Evolutionary conservation across 768 basidiomycete genomes (phyloP), one percentile per base, ranked within the genome.

Genomic region (Russula brevipes): DNA sequence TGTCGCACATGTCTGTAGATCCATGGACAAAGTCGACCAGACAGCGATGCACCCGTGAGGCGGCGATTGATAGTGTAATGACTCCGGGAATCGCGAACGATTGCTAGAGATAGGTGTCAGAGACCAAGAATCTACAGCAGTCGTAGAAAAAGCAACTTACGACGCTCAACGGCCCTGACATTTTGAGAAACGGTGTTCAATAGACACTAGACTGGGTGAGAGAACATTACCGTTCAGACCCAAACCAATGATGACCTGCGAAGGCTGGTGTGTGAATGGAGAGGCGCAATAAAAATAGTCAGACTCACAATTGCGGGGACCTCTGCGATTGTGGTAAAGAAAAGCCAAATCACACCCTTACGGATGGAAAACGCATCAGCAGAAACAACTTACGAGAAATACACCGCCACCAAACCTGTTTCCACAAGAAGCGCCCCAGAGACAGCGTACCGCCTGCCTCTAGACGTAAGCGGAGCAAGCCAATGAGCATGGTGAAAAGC

Each of bases 1-100:
- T 19, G 8, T 39, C 36, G 46, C 3, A 47, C 41, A 5, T 53
- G 24, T 38, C 14, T n/a, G 4, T 17, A 17, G n/a, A 24, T 9
- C 31, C 4, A 31, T 2, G 24, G 36, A 8, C 16, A n/a, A 60
- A 60, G 59, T 60, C 50, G 3, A 41, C 10, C 14, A 60, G 49
- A 6, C 19, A 39, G 39, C 59, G 59, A 42, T 60, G 53, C 50
- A 53, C 45, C 31, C 49, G 35, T 14, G 59, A 53, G 38, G 59
- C 50, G 33, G 49, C 47, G n/a, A 60, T 60, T 14, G 47, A 36
- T 51, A 50, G 53, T 3, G 6, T 17, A 47, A 60, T 35, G 11
- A 52, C 41, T 9, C 41, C n/a, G 5, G 54, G 54, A 6, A 31
- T 52, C 41, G 44, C 39, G 59, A 60, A 60, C 59, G 53, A 51